Evolutionary conservation across 2,329 filamentous ascomycete genomes (phyloP).

Genomic region (Penicillium sp.): DNA sequence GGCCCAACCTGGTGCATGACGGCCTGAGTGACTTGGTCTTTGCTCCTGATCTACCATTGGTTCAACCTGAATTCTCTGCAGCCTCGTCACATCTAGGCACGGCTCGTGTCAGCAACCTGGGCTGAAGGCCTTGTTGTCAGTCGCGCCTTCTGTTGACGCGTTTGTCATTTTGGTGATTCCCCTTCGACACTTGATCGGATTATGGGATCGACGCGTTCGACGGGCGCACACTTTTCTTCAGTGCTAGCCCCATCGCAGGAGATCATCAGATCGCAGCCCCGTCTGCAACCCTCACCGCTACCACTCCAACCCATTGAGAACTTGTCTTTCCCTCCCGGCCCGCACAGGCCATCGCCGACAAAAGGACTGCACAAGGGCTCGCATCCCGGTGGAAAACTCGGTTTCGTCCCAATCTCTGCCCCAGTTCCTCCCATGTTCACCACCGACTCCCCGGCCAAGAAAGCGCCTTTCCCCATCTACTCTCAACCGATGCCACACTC

Average conservation of each 20-base stretch:
- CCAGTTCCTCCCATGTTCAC: conserved; percentile 46
- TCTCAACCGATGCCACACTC: conserved; percentile 41
- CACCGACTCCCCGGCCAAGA: conserved; percentile 52
- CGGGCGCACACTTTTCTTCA: conserved; percentile 60
- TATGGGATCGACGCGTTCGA: conserved; percentile 45
- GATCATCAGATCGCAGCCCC: conserved; percentile 36
- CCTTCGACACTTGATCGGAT: conserved; percentile 14
- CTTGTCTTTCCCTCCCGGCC: conserved; percentile 57
- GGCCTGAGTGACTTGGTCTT: conserved; percentile 23
- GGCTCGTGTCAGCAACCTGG: conserved; percentile 14
- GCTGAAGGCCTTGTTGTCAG: conserved; percentile 6
- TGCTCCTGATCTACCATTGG: conserved; percentile 16
- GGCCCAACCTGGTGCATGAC: conserved; percentile 28
- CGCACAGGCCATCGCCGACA: conserved; percentile 64
- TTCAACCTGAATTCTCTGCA: conserved; percentile 17
- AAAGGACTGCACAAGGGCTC: conserved; percentile 63
- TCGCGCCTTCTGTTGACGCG: conserved; percentile 27
- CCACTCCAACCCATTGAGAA: conserved; percentile 47
- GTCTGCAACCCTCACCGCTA: conserved; percentile 56
- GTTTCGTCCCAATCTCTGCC: conserved; percentile 62
- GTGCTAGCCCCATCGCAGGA: conserved; percentile 50
- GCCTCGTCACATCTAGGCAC: conserved; percentile 10
- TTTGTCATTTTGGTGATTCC: conserved; percentile 20
- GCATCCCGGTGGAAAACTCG: conserved; percentile 57
- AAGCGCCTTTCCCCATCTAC: conserved; percentile 37